A percentile compares a stretch with the other conserved stretches of the same genome.
phyloP scores from a whole-genome alignment of 768 basidiomycete genomes.

The Lactarius indigo region DNA sequence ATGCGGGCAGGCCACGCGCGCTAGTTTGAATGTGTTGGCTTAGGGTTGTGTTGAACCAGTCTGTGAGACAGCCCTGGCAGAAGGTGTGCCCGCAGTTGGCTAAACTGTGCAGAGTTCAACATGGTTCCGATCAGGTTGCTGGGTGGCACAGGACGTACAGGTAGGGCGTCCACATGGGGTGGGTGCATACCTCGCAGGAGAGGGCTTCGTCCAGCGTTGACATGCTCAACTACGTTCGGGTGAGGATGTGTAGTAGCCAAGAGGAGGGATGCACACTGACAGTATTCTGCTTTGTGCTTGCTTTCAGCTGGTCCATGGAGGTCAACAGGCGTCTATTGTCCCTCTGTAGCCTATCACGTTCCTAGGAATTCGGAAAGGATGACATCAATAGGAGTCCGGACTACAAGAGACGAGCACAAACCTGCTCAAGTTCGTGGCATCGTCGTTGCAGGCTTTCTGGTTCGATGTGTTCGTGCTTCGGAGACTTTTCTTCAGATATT shows the following conservation, averaged over 20 bases:
- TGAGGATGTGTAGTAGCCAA: not conserved
- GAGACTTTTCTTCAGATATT: slow-evolving; percentile 8
- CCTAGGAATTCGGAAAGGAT: not conserved
- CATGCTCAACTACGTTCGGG: slow-evolving; percentile 9
- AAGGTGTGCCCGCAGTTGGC: slow-evolving; percentile 65
- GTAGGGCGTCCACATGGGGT: slow-evolving; percentile 63
- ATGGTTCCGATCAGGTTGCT: not conserved
- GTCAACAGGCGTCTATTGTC: slow-evolving; percentile 4
- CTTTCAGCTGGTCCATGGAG: slow-evolving; percentile 14
- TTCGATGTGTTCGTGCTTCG: slow-evolving; percentile 17
- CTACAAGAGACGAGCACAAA: not conserved
- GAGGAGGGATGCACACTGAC: slow-evolving; percentile 4
- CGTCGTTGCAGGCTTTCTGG: slow-evolving; percentile 3
- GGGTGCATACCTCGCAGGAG: slow-evolving; percentile 62
- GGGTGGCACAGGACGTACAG: slow-evolving; percentile 41
- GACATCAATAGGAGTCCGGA: not conserved
- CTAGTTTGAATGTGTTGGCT: slow-evolving; percentile 46
- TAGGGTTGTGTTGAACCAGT: slow-evolving; percentile 49
- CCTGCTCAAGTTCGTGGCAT: slow-evolving; percentile 17
- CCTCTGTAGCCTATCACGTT: slow-evolving; percentile 8
- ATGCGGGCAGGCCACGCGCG: slow-evolving; percentile 31
- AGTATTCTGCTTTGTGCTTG: slow-evolving; percentile 11
- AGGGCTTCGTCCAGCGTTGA: slow-evolving; percentile 47
- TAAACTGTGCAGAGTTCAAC: slow-evolving; percentile 40
- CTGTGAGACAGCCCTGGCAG: slow-evolving; percentile 57